Conservation (phyloP, 805 yeast species). For the Nakazawaea siamensis region DNA sequence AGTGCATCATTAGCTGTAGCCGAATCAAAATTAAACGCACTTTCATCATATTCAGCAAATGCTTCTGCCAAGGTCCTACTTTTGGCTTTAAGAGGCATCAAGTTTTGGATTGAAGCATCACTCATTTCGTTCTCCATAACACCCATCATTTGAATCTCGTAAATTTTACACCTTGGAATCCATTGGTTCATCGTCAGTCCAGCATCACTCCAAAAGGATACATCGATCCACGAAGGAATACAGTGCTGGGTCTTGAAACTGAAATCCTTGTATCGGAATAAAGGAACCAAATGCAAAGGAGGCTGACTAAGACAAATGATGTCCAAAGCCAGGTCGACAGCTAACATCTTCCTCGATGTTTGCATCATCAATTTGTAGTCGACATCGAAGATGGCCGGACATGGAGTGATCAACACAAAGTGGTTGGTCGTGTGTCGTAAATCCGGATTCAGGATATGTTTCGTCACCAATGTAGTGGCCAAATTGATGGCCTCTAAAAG, state of each 20-base stretch:
- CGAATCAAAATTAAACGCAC: slow-evolving; percentile 29
- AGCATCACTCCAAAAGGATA: slow-evolving; percentile 76
- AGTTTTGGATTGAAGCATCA: slow-evolving; percentile 55
- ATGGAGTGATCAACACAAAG: slow-evolving; percentile 80
- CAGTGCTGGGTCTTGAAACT: slow-evolving; percentile 52
- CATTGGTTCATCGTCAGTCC: slow-evolving; percentile 47
- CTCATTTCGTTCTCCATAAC: slow-evolving; percentile 85
- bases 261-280: slow-evolving; percentile 61
- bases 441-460: slow-evolving; percentile 78
- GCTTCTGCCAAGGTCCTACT: slow-evolving; percentile 41
- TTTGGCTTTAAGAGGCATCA: slow-evolving; percentile 26
- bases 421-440: slow-evolving; percentile 88
- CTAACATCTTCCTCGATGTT: slow-evolving; percentile 67
- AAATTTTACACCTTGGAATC: slow-evolving; percentile 92
- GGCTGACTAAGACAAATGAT: slow-evolving; percentile 83
- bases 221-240: slow-evolving; percentile 93
- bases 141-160: slow-evolving; percentile 98
- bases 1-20: not conserved
- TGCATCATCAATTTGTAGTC: slow-evolving; percentile 68
- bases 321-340: slow-evolving; percentile 82
- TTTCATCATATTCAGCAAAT: slow-evolving; percentile 62
- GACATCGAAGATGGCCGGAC: slow-evolving; percentile 90
- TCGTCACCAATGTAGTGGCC: slow-evolving; percentile 69
- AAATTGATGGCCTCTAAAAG: slow-evolving; percentile 79
- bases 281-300: slow-evolving; percentile 87